Evolutionary conservation across 1,284 basidiomycete genomes (phyloP).

Genomic region (Boletellus deceptivus): DNA sequence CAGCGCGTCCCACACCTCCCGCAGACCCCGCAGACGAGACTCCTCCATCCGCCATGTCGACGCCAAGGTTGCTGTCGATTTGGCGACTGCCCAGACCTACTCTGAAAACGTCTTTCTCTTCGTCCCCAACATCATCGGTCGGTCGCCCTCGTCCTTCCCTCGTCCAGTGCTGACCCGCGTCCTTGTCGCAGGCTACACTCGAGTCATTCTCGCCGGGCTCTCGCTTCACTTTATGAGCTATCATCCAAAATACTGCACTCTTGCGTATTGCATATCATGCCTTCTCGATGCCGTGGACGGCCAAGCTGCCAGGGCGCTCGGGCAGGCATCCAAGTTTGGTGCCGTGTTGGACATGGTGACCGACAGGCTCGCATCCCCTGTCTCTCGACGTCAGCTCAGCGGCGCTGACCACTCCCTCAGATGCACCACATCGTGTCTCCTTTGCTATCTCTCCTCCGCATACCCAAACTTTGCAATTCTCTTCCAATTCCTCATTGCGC

Average conservation of each 20-base stretch:
- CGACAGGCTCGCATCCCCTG: constrained; percentile 66
- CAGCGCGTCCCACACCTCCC: constrained; percentile 1
- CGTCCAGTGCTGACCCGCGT: constrained; percentile 1
- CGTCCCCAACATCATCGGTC: constrained; percentile 94
- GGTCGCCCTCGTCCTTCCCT: constrained; percentile 17
- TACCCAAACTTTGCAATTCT: constrained; percentile 82
- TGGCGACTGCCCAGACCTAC: constrained; percentile 80
- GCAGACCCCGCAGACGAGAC: constrained; percentile 19
- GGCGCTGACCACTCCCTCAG: constrained; percentile 41
- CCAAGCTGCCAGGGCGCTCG: constrained; percentile 85
- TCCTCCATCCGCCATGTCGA: constrained; percentile 71
- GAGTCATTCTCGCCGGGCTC: constrained; percentile 87
- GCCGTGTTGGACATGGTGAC: constrained; percentile 99
- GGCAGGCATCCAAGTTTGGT: constrained; percentile 94
- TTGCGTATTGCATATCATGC: constrained; percentile 91
- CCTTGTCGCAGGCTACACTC: constrained; percentile 71
- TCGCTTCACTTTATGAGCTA: constrained; percentile 93
- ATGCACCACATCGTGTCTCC: constrained; percentile 93
- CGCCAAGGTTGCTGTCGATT: constrained; percentile 76
- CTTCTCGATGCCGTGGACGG: constrained; percentile 96
- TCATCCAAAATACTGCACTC: constrained; percentile 90
- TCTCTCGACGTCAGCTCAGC: neutral
- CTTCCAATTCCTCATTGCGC: constrained; percentile 94
- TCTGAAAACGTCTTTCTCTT: constrained; percentile 96
- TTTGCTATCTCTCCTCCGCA: constrained; percentile 90